Evolutionary conservation across 106 monocot genomes (phyloP).

Genomic region (Ottelia alismoides): DNA sequence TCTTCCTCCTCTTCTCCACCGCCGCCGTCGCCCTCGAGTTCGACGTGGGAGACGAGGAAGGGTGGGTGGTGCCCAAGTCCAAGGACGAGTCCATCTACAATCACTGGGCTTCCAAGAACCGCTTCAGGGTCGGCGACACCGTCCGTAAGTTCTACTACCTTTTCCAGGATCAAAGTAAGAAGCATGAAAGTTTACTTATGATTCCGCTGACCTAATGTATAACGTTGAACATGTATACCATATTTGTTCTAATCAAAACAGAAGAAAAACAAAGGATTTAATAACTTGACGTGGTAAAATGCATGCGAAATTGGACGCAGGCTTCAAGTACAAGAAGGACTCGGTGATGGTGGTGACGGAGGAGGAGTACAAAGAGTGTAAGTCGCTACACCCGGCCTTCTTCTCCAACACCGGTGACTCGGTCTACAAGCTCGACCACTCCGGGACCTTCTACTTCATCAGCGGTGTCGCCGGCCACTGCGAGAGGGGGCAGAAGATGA

Average conservation of each 20-base stretch:
- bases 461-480: slow-evolving; percentile 65
- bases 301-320: too few species aligned
- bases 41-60: slow-evolving; percentile 40
- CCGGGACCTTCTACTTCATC: slow-evolving; percentile 67
- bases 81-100: slow-evolving; percentile 42
- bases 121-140: slow-evolving; percentile 51
- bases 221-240: too few species aligned
- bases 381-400: slow-evolving; percentile 40
- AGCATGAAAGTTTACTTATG: too few species aligned
- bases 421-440: slow-evolving; percentile 18
- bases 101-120: slow-evolving; percentile 64
- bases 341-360: slow-evolving; percentile 66
- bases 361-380: slow-evolving; percentile 54
- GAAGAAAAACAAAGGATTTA: too few species aligned
- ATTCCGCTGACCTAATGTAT: too few species aligned
- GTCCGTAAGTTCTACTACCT: too few species aligned
- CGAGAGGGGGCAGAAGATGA: slow-evolving; percentile 59
- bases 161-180: too few species aligned
- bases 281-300: background rate
- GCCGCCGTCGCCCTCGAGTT: slow-evolving; percentile 17
- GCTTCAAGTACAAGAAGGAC: slow-evolving; percentile 66
- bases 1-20: background rate
- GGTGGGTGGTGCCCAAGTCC: slow-evolving; percentile 51
- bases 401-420: slow-evolving; percentile 61
- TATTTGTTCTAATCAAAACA: too few species aligned